Percentiles rank a stretch among this genome's conserved stretches.
Conservation (phyloP, 169 alveolate species). For the Cryptosporidium sp. region DNA sequence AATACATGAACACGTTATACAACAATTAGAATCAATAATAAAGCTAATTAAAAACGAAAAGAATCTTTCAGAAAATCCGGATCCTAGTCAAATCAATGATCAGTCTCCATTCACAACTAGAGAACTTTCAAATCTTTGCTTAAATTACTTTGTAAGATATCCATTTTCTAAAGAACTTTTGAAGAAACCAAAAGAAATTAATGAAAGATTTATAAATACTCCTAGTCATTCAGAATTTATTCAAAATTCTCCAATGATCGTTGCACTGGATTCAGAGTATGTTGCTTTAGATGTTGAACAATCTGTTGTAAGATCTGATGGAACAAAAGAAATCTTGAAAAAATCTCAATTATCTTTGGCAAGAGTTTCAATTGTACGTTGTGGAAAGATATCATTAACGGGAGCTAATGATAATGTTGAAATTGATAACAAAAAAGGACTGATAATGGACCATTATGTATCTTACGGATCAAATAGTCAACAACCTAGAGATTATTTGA, state of each 20-base stretch:
- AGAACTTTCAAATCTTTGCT: slow-evolving; percentile 30
- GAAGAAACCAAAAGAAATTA: neutral
- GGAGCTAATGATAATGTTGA: slow-evolving; percentile 11
- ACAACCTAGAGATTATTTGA: slow-evolving; percentile 85
- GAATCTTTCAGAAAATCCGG: slow-evolving; percentile 48
- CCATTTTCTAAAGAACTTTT: slow-evolving; percentile 36
- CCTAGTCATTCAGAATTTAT: slow-evolving; percentile 16
- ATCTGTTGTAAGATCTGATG: slow-evolving; percentile 77
- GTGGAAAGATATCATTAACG: slow-evolving; percentile 13
- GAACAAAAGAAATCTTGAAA: slow-evolving; percentile 75
- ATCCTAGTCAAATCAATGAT: slow-evolving; percentile 1
- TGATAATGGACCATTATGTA: slow-evolving; percentile 84
- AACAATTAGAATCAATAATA: slow-evolving; percentile 28
- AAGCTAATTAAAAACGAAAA: slow-evolving; percentile 20
- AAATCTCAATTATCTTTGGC: slow-evolving; percentile 77
- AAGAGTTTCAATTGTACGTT: slow-evolving; percentile 65
- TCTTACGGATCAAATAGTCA: slow-evolving; percentile 76
- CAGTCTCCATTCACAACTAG: slow-evolving; percentile 22
- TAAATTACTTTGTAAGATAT: slow-evolving; percentile 33
- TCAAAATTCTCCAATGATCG: slow-evolving; percentile 55
- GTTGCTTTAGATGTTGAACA: slow-evolving; percentile 79
- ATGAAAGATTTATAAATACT: neutral
- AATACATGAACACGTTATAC: slow-evolving; percentile 31
- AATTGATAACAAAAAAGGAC: neutral
- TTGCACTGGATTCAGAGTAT: slow-evolving; percentile 80